A percentile compares a stretch with the other conserved stretches of the same genome.
Evolutionary conservation across 495 filamentous ascomycete genomes (phyloP).

Genomic region (Talaromyces nanjingensis): DNA sequence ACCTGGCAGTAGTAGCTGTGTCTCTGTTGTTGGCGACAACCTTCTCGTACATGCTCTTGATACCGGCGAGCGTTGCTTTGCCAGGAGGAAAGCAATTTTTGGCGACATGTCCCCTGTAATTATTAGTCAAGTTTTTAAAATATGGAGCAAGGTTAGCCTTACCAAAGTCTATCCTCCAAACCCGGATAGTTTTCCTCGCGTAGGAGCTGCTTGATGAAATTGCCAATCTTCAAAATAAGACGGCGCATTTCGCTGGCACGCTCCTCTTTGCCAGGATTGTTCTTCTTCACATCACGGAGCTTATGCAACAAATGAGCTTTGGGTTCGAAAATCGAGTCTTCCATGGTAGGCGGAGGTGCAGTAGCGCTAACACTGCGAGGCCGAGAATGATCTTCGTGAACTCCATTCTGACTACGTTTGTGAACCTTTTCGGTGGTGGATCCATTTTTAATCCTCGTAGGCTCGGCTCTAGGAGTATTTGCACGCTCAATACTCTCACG

Average conservation of each 20-base stretch:
- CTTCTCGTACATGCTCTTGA: conserved; percentile 41
- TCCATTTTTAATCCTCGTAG: not conserved
- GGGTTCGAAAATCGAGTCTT: conserved; percentile 35
- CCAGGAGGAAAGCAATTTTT: conserved; percentile 37
- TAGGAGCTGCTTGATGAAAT: conserved; percentile 30
- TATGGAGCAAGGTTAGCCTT: conserved; percentile 13
- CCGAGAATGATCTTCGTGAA: conserved; percentile 35
- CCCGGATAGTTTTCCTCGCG: conserved; percentile 16
- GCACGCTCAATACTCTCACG: conserved; percentile 43
- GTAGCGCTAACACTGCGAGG: conserved; percentile 1
- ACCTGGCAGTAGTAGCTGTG: conserved; percentile 8
- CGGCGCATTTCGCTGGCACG: conserved; percentile 42
- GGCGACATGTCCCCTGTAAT: conserved; percentile 36
- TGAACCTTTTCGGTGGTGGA: conserved; percentile 7
- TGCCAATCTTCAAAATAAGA: conserved; percentile 43
- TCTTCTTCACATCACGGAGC: conserved; percentile 52
- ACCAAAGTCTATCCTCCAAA: conserved; percentile 43
- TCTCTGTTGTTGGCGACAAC: conserved; percentile 7
- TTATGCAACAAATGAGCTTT: conserved; percentile 53
- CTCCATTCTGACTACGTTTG: conserved; percentile 13
- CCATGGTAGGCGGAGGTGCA: conserved; percentile 28
- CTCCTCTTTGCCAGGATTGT: conserved; percentile 51
- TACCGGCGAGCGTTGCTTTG: conserved; percentile 1
- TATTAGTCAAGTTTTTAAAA: conserved; percentile 9
- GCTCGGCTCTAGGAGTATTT: conserved; percentile 24